Evolutionary conservation across 148 eudicot genomes (phyloP), one percentile per base, ranked within the genome.

Genomic region (Fallopia convolvulus): DNA sequence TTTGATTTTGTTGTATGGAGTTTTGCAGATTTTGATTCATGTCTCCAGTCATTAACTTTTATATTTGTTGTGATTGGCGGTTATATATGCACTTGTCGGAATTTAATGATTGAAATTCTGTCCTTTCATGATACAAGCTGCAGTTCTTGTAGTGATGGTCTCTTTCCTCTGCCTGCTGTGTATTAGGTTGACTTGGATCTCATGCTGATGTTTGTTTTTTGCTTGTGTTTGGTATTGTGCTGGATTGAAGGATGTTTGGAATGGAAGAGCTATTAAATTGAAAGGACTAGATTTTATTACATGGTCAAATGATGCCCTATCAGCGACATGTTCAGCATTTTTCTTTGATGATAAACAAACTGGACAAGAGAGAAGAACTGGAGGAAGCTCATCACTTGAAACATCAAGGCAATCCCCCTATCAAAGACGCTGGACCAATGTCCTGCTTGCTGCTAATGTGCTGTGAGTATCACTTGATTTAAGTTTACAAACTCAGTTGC

Each of bases 391-490:
- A 75, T 79, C 83, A 41, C 60, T 76, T 60, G 83, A 65, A 39
- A 74, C 81, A 61, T 80, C 89, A 44, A 75, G 80, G 74, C 52
- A 72, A 78, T 76, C 82, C 2, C 81, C 77, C 80, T 75, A 76
- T 55, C 82, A 79, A 79, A 84, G 97, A 78, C 82, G 72, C 68
- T 91, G 87, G 91, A 93, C 95, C 46, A 81, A 85, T 60, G 55
- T 81, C 71, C 87, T 93, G 73, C 87, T 93, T 63, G 88, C 83
- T 32, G 68, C 79, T 76, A 93, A 93, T 80, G 84, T 89, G 26
- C 63, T 91, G 97, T 93, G 86, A 93, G 97, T 89, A 75, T 84
- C 14, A 20, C 75, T 73, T 26, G 36, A 10, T 9, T 73, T 21
- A 73, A 73, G 33, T 44, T 2, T 30, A 73, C 40, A 11, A 46